phyloP scores from a whole-genome alignment of 768 basidiomycete species.

The Lepiota brunneoincarnata region DNA sequence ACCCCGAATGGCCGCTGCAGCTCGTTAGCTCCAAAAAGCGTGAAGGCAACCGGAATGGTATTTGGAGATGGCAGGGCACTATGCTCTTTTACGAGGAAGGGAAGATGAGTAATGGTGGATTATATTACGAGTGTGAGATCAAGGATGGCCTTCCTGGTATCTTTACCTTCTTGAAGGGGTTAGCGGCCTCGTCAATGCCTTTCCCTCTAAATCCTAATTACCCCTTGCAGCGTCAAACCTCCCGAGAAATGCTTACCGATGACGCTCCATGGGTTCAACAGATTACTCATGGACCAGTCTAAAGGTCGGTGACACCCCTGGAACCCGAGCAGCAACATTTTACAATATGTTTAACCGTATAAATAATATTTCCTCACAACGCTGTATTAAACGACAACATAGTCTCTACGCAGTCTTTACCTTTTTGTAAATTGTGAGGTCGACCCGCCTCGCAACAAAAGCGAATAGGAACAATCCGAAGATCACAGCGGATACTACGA shows the following conservation, averaged over 20 bases:
- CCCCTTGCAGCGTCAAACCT: slow-evolving; percentile 26
- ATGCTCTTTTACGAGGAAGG: slow-evolving; percentile 52
- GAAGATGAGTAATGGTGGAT: slow-evolving; percentile 32
- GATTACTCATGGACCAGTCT: slow-evolving; percentile 2
- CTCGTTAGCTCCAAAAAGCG: slow-evolving; percentile 38
- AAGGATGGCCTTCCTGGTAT: slow-evolving; percentile 36
- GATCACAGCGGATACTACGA: slow-evolving; percentile 73
- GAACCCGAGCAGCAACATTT: too few relatives aligned
- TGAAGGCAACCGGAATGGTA: slow-evolving; percentile 38
- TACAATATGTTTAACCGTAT: slow-evolving; percentile 8
- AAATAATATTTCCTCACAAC: slow-evolving; percentile 11
- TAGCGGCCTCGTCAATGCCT: slow-evolving; percentile 18
- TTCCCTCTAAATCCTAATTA: not conserved
- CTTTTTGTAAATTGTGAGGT: slow-evolving; percentile 45
- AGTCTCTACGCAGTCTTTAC: slow-evolving; percentile 30
- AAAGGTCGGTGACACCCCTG: not conserved
- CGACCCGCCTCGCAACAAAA: slow-evolving; percentile 40
- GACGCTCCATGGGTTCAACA: slow-evolving; percentile 36
- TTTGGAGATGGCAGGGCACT: slow-evolving; percentile 56
- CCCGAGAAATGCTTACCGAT: slow-evolving; percentile 33
- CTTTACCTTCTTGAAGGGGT: slow-evolving; percentile 49
- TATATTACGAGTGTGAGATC: slow-evolving; percentile 13
- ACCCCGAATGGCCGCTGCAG: slow-evolving; percentile 44
- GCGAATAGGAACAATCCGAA: slow-evolving; percentile 59
- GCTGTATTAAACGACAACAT: slow-evolving; percentile 16